Evolutionary conservation across 805 yeast species (phyloP).

Genomic region (Kluyveromyces siamensis): DNA sequence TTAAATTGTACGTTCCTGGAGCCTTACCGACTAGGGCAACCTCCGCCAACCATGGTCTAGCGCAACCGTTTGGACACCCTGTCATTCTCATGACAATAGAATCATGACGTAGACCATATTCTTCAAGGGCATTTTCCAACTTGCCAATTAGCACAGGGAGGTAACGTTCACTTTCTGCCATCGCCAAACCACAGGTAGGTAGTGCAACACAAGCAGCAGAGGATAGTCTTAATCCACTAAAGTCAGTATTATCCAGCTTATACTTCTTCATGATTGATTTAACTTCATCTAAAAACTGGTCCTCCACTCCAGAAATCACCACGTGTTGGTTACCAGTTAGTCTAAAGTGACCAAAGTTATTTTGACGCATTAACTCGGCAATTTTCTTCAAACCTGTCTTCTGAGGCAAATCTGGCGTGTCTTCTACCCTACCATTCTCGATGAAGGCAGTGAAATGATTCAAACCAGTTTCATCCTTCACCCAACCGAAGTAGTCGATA

Average conservation of each 20-base stretch:
- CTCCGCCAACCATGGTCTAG: constrained; percentile 97
- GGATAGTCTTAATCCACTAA: constrained; percentile 76
- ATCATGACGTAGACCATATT: constrained; percentile 88
- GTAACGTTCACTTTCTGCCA: constrained; percentile 94
- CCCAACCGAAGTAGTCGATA: constrained; percentile 91
- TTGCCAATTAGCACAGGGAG: constrained; percentile 75
- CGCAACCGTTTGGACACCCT: constrained; percentile 98
- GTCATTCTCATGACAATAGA: constrained; percentile 97
- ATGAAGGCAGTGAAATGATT: constrained; percentile 91
- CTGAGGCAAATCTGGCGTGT: constrained; percentile 82
- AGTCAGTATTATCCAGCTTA: constrained; percentile 75
- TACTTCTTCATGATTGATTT: constrained; percentile 60
- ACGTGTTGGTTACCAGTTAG: constrained; percentile 95
- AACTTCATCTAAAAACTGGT: constrained; percentile 52
- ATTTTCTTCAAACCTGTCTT: constrained; percentile 76
- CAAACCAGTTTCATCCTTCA: constrained; percentile 69
- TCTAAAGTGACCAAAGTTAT: constrained; percentile 76
- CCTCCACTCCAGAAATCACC: constrained; percentile 62
- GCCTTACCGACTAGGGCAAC: constrained; percentile 95
- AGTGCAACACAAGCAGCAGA: constrained; percentile 97
- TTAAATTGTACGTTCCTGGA: constrained; percentile 80
- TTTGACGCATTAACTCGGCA: constrained; percentile 56
- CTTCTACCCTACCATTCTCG: constrained; percentile 95
- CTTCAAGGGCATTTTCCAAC: constrained; percentile 81
- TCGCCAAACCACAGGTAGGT: constrained; percentile 97